phyloP scores from a whole-genome alignment of 2,329 filamentous ascomycete species.

The Hypoxylon sp. region DNA sequence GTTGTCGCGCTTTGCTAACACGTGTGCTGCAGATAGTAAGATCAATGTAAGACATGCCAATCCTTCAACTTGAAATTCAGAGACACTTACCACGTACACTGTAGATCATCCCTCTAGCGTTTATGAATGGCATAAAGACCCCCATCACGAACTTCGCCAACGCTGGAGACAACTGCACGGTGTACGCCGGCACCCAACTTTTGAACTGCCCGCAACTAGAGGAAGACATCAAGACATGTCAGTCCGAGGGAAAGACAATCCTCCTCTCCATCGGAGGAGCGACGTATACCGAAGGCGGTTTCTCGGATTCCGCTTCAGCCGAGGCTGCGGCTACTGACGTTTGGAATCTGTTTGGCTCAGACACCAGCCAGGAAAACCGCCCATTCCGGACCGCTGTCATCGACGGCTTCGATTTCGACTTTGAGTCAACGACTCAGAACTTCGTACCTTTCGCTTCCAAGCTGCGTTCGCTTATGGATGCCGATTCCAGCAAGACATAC shows the following conservation, averaged over 20 bases:
- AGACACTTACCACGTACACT: slow-evolving; percentile 25
- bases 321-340: slow-evolving; percentile 71
- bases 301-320: slow-evolving; percentile 67
- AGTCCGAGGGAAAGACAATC: slow-evolving; percentile 77
- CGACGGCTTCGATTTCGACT: slow-evolving; percentile 84
- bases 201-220: slow-evolving; percentile 75
- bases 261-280: slow-evolving; percentile 80
- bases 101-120: slow-evolving; percentile 75
- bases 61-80: neutral
- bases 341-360: slow-evolving; percentile 80
- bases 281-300: slow-evolving; percentile 78
- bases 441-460: slow-evolving; percentile 72
- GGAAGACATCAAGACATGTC: slow-evolving; percentile 71
- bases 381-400: slow-evolving; percentile 77
- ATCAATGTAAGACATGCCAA: slow-evolving; percentile 59
- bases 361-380: slow-evolving; percentile 64
- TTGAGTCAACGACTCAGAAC: slow-evolving; percentile 73
- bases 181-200: slow-evolving; percentile 70
- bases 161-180: slow-evolving; percentile 72
- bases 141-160: slow-evolving; percentile 75
- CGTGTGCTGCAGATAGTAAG: slow-evolving; percentile 57
- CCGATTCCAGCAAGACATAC: slow-evolving; percentile 65
- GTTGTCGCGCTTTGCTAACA: slow-evolving; percentile 35
- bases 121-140: slow-evolving; percentile 70
- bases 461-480: slow-evolving; percentile 70